phyloP scores from a whole-genome alignment of 2,329 filamentous ascomycete genomes.

The Pyrenochaeta sp. region DNA sequence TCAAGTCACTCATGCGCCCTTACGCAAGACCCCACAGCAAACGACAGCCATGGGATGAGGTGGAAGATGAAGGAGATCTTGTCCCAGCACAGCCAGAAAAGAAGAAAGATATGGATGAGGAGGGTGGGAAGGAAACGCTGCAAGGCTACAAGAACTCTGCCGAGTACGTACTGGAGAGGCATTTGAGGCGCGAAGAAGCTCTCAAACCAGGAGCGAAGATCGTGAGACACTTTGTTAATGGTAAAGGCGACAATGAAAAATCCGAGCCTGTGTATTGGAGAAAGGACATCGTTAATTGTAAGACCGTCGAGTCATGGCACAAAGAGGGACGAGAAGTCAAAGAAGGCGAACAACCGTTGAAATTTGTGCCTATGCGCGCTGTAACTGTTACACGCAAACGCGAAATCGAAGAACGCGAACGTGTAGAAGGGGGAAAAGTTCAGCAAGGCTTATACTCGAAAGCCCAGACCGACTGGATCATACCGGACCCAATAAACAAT shows the following conservation, averaged over 20 bases:
- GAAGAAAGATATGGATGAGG: conserved; percentile 72
- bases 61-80: conserved; percentile 81
- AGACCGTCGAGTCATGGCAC: conserved; percentile 96
- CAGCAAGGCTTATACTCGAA: conserved; percentile 85
- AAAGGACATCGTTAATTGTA: conserved; percentile 81
- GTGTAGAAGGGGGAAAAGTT: conserved; percentile 79
- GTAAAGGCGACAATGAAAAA: conserved; percentile 75
- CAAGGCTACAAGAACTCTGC: conserved; percentile 88
- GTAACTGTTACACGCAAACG: conserved; percentile 87
- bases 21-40: conserved; percentile 67
- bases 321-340: conserved; percentile 87
- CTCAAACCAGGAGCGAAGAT: conserved; percentile 73
- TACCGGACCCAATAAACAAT: conserved; percentile 83
- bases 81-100: conserved; percentile 71
- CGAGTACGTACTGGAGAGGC: conserved; percentile 84
- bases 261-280: conserved; percentile 84
- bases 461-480: conserved; percentile 94
- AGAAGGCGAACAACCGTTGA: conserved; percentile 76
- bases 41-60: conserved; percentile 75
- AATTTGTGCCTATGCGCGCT: conserved; percentile 87
- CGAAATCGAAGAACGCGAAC: conserved; percentile 86
- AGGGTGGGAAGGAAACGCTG: conserved; percentile 77
- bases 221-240: conserved; percentile 77
- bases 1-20: conserved; percentile 77
- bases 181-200: conserved; percentile 91